phyloP scores from a whole-genome alignment of 148 eudicot genomes.

The Euryodendron excelsum region DNA sequence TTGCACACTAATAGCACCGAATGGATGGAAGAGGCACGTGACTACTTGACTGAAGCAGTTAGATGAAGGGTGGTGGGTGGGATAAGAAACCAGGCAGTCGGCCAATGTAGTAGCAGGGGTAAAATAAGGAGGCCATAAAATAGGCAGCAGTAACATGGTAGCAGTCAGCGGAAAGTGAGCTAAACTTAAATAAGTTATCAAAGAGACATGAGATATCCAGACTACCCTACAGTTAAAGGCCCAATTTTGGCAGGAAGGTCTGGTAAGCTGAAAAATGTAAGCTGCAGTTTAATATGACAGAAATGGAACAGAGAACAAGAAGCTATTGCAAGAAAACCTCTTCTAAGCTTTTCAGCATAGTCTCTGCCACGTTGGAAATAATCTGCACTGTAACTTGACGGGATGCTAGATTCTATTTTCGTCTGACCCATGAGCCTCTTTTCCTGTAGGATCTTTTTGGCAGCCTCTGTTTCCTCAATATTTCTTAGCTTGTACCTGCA shows the following conservation, averaged over 20 bases:
- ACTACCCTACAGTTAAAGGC: neutral
- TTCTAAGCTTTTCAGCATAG: slow-evolving; percentile 89
- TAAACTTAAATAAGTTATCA: neutral
- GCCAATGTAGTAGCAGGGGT: neutral
- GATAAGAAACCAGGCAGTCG: no score
- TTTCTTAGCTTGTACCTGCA: slow-evolving; percentile 84
- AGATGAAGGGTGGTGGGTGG: no score
- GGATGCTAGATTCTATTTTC: slow-evolving; percentile 65
- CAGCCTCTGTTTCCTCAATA: slow-evolving; percentile 99
- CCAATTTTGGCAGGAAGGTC: neutral
- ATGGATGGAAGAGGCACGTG: no score
- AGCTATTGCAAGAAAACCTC: slow-evolving; percentile 49
- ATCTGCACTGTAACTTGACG: slow-evolving; percentile 85
- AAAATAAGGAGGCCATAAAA: neutral
- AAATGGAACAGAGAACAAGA: neutral
- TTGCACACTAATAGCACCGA: no score
- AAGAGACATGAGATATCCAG: neutral
- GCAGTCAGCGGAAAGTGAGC: neutral
- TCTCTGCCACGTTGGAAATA: slow-evolving; percentile 91
- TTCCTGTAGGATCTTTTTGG: slow-evolving; percentile 90
- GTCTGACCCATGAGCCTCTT: slow-evolving; percentile 69
- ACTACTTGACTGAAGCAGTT: no score
- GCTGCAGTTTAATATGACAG: neutral
- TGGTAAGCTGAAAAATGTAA: neutral
- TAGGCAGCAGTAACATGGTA: slow-evolving; percentile 1